Base-by-base conservation (phyloP, 2,329 filamentous ascomycete species). In the Sporothrix mexicana region DNA sequence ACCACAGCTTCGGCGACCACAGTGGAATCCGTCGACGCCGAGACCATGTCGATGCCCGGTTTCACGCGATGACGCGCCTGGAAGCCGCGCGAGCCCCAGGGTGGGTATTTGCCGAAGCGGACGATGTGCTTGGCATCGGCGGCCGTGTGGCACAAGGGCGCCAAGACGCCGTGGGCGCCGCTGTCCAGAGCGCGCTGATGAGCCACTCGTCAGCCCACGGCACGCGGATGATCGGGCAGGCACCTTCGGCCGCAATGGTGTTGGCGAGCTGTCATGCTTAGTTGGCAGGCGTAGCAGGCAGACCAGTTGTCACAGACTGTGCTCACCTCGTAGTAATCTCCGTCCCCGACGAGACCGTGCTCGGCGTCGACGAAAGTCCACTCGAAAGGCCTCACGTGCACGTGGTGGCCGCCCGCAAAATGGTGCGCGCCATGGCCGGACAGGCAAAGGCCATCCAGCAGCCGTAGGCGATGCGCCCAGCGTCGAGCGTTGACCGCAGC, bases 121-220 rank as follows among this genome's bases (percentile, higher is more conserved):
- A 78, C 77, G 30, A 78, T 74, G 45, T 53, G 49, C 12, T 49
- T 73, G 23, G 77, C 77, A 45, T 78, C 77, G 15, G 73, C 76
- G 49, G 74, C 72, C 1, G 75, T 73, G 73, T 77, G 76, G 73
- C 76, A 76, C 76, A 77, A 77, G 3, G 86, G 87, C 5, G 88
- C 86, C 36, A 89, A 80, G 49, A 90, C 84, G 47, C 87, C 88
- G 77, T 90, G 88, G 8, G 88, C 88, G 51, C 88, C 88, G 59
- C 86, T 80, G 76, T 90, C 88, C 49, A 90, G 82, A 9, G 88
- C 88, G 68, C 88, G 81, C 78, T 90, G 72, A 90, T 86, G 87
- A 89, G 88, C 87, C 87, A 89, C 62, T 85, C 82, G 79, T 89
- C 86, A 72, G 88, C 88, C 36, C 86, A 86, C 15, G 51, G 83